Percentiles rank a stretch among this genome's conserved stretches.
Conservation (phyloP, 768 basidiomycete species). For the Tulasnella sp. region DNA sequence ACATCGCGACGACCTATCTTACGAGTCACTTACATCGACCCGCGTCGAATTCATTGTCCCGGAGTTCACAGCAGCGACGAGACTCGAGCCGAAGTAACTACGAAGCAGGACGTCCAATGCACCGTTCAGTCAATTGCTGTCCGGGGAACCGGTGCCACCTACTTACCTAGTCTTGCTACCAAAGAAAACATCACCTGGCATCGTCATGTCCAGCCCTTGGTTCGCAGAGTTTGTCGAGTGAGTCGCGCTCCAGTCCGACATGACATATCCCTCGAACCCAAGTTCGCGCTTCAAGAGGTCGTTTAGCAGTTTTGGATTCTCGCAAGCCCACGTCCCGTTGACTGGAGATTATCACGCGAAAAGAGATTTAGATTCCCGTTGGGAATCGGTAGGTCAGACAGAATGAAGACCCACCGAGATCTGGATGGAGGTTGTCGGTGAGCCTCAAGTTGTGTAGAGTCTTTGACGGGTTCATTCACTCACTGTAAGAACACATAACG, state of each 20-base stretch:
- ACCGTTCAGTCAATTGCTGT: neutral
- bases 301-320: conserved; percentile 59
- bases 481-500: conserved; percentile 70
- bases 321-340: conserved; percentile 53
- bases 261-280: conserved; percentile 67
- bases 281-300: conserved; percentile 63
- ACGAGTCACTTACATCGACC: conserved; percentile 17
- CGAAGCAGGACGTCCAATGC: neutral
- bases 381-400: conserved; percentile 13
- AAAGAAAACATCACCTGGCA: conserved; percentile 29
- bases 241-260: conserved; percentile 66
- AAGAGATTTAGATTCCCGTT: neutral
- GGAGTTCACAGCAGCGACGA: conserved; percentile 57
- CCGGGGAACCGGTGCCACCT: neutral
- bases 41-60: conserved; percentile 55
- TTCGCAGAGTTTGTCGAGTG: conserved; percentile 24
- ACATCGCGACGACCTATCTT: neutral
- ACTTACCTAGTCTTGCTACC: neutral
- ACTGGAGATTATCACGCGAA: conserved; percentile 24
- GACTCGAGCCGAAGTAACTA: conserved; percentile 30
- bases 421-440: neutral
- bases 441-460: neutral
- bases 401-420: conserved; percentile 12
- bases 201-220: conserved; percentile 17
- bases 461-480: conserved; percentile 17